Base-by-base conservation (phyloP, 805 yeast species). In the Metschnikowia anglica region DNA sequence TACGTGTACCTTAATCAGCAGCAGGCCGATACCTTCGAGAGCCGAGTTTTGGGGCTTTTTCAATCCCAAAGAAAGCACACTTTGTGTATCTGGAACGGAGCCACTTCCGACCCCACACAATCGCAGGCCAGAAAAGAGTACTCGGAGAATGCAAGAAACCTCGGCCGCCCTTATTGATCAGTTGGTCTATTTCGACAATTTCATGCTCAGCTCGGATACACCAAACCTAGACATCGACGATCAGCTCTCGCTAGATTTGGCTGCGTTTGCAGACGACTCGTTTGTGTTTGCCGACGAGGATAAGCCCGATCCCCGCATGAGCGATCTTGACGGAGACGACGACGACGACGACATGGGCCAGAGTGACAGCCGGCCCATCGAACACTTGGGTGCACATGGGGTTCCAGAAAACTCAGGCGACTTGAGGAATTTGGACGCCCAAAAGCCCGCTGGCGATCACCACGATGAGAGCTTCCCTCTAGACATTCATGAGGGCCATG, bases 241-340 rank as follows among this genome's bases (percentile, higher is more conserved):
- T 7, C 73, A 67, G 49, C 56, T 71, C 9, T 63, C 70, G 21
- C 57, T 71, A 13, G 93, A 85, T 56, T 71, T 85, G 49, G 85
- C 88, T 13, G 90, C 89, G 1, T 85, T 85, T 72, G 91, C 90
- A 0, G 90, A 85, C 54, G 90, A 84, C 46, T 76, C 87, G 2
- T 85, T 85, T 52, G 76, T 85, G 2, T 85, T 85, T 58, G 88
- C 91, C 1, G 93, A 85, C 57, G 93, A 86, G 56, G 91, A 85
- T 26, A 84, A 84, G 57, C 83, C 83, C 1, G 72, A 60, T 31
- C 42, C 66, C 46, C 46, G 36, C 15, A 11, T 41, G 29, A 36
- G 37, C 20, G 45, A 41, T 32, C 41, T 46, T 26, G 44, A 47
- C 16, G 56, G 56, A 19, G 56, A 59, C 26, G 51, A 46, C 30